Conservation (phyloP, 495 filamentous ascomycete genomes). For the Hyaloscypha hepaticicola region DNA sequence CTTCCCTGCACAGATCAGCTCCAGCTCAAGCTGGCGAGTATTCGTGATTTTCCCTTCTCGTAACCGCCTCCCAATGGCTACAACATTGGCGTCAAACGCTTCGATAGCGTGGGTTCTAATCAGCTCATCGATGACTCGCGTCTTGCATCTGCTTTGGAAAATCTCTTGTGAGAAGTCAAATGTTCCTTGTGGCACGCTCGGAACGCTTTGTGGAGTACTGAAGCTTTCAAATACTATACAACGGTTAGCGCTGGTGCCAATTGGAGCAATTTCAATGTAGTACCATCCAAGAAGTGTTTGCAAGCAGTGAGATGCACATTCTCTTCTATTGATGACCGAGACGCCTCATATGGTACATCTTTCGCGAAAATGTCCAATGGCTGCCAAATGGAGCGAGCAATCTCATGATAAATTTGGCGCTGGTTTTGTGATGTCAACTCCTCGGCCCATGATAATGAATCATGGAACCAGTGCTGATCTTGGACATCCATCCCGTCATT, state of each 20-base stretch:
- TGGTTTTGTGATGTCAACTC: conserved; percentile 19
- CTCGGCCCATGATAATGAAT: conserved; percentile 22
- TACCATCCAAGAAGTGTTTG: conserved; percentile 28
- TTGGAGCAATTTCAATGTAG: not conserved
- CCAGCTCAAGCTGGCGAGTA: conserved; percentile 24
- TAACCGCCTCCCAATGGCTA: conserved; percentile 14
- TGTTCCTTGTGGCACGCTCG: not conserved
- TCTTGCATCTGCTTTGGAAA: conserved; percentile 16
- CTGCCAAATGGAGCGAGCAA: conserved; percentile 25
- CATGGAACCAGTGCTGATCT: conserved; percentile 21
- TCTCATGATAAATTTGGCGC: conserved; percentile 19
- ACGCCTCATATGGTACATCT: not conserved
- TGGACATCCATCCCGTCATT: conserved; percentile 15
- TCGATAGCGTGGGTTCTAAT: conserved; percentile 19
- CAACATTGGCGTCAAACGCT: conserved; percentile 24
- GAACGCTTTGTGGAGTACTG: not conserved
- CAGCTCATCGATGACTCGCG: conserved; percentile 22
- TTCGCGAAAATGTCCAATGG: conserved; percentile 10
- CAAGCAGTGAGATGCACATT: conserved; percentile 20
- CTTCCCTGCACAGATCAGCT: conserved; percentile 30
- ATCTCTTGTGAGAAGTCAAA: conserved; percentile 16
- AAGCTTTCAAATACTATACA: conserved; percentile 23
- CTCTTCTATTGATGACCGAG: not conserved
- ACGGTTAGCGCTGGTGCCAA: conserved; percentile 2
- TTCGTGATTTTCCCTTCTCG: conserved; percentile 12